Conservation (phyloP, 441 rosid species). For the Gossypium davidsonii region DNA sequence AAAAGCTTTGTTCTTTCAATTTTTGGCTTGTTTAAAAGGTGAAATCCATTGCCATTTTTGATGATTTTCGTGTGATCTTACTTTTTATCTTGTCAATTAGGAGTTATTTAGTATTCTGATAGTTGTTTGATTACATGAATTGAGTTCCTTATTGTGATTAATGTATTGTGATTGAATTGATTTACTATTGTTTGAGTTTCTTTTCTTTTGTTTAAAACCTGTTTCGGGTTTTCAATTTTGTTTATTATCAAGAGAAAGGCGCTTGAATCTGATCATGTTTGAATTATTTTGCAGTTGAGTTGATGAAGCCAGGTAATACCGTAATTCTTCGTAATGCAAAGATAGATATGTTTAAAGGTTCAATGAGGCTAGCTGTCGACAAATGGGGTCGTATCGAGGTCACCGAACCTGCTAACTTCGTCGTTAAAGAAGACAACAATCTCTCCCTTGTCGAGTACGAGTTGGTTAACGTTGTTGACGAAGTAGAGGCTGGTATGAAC, state of each 20-base stretch:
- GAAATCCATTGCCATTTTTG: too few relatives aligned
- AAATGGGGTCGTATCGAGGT: conserved; percentile 47
- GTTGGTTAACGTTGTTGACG: conserved; percentile 36
- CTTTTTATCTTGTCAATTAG: not conserved
- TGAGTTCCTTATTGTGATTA: not conserved
- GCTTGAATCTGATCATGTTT: not conserved
- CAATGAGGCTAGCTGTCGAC: conserved; percentile 51
- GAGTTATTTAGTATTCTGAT: not conserved
- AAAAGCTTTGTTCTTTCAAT: too few relatives aligned
- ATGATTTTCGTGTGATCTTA: not conserved
- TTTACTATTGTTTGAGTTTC: not conserved
- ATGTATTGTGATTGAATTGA: not conserved
- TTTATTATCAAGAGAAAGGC: not conserved
- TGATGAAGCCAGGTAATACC: conserved; percentile 36
- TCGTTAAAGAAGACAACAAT: conserved; percentile 37
- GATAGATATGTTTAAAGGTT: conserved; percentile 48
- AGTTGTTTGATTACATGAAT: not conserved
- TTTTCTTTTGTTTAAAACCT: not conserved
- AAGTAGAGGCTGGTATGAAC: conserved; percentile 13
- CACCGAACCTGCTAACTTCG: conserved; percentile 26
- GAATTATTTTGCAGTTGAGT: conserved; percentile 27
- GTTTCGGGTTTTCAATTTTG: not conserved
- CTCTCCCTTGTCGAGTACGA: conserved; percentile 43
- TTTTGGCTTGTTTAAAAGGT: too few relatives aligned
- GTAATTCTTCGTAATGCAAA: conserved; percentile 44